Conservation (phyloP, 306 rosid species). For the Delonix regia region DNA sequence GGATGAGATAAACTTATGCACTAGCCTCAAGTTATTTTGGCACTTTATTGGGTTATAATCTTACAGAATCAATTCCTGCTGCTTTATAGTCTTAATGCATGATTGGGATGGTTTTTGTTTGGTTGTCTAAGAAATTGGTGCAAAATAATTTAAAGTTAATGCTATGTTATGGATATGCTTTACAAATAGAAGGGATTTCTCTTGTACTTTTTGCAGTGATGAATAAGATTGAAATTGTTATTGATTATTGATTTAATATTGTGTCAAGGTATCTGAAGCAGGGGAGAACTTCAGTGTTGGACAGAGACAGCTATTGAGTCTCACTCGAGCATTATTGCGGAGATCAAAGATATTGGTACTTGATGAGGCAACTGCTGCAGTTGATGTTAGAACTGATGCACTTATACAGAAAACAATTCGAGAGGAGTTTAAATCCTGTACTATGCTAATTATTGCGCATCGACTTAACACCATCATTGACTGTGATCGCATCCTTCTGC, state of each 20-base stretch:
- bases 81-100: background rate
- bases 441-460: constrained; percentile 93
- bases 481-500: constrained; percentile 79
- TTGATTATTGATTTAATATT: constrained; percentile 30
- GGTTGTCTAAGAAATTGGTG: background rate
- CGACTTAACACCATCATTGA: constrained; percentile 91
- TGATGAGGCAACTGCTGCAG: constrained; percentile 97
- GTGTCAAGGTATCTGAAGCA: constrained; percentile 79
- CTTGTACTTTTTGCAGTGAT: background rate
- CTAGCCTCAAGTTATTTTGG: background rate
- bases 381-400: constrained; percentile 94
- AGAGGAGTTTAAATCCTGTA: constrained; percentile 87
- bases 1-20: too few relatives aligned
- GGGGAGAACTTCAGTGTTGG: constrained; percentile 99
- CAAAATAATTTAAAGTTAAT: background rate
- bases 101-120: background rate
- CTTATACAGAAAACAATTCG: constrained; percentile 88
- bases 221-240: constrained; percentile 4
- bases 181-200: background rate
- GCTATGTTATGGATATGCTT: background rate
- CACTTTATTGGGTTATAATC: background rate
- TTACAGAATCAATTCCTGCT: background rate
- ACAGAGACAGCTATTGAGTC: constrained; percentile 92
- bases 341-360: constrained; percentile 94
- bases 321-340: constrained; percentile 81